These are phyloP conservation scores for Ustilago tritici DNA, from an alignment of 1,284 basidiomycete species.

Conservation along the genomic window DNA sequence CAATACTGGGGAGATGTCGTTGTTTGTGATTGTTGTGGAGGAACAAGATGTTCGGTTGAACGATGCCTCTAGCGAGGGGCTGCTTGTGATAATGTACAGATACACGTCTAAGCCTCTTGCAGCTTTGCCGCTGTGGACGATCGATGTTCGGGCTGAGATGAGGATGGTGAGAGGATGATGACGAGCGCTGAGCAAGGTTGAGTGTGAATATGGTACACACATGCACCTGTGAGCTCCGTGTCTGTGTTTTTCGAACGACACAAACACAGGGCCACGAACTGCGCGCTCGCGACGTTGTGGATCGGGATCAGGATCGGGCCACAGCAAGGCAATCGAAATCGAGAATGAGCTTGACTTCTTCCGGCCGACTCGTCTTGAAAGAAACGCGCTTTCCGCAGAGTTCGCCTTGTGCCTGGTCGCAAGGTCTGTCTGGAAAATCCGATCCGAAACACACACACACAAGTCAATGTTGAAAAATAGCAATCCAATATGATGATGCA, in stretches of 20 bases:
- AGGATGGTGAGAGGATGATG: not conserved
- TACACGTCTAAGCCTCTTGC: not conserved
- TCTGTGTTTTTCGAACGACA: constrained; percentile 7
- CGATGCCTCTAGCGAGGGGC: not conserved
- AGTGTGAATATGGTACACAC: not conserved
- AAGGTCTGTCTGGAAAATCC: constrained; percentile 11
- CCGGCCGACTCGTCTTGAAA: constrained; percentile 14
- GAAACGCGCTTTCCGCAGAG: not conserved
- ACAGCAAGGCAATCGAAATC: not conserved
- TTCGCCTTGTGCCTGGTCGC: not conserved
- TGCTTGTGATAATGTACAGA: not conserved
- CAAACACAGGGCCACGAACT: constrained; percentile 8
- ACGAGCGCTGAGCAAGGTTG: not conserved
- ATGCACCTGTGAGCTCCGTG: constrained; percentile 5
- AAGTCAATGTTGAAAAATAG: too few relatives aligned
- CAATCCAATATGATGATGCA: too few relatives aligned
- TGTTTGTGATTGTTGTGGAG: not conserved
- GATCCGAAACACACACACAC: constrained; percentile 30
- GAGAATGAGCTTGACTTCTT: not conserved
- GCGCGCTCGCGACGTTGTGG: constrained; percentile 39
- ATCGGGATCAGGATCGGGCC: constrained; percentile 19
- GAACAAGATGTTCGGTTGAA: not conserved
- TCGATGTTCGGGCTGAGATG: not conserved
- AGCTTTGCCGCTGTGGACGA: not conserved
- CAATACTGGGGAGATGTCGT: not conserved